Evolutionary conservation across 2,329 filamentous ascomycete genomes (phyloP), one percentile per base, ranked within the genome.

Genomic region (Aspergillus fructus): DNA sequence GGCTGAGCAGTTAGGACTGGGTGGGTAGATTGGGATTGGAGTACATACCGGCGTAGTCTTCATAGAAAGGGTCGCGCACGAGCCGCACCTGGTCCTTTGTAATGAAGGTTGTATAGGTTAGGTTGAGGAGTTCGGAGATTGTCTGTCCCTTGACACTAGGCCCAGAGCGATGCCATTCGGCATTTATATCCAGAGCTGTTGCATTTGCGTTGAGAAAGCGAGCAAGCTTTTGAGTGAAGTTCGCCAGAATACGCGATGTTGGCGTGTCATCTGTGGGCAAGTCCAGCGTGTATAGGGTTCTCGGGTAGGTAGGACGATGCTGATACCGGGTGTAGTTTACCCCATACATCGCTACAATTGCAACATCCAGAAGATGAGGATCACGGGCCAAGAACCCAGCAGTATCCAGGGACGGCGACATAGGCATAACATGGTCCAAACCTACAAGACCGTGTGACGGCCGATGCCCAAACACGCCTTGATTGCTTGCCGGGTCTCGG

Each of bases 401-500:
- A 0, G 79, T 82, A 50, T 83, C 80, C 15, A 80, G 69, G 0
- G 68, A 66, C 0, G 75, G 67, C 0, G 71, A 73, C 1, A 82
- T 62, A 0, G 80, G 77, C 76, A 84, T 81, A 0, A 78, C 78
- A 12, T 79, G 71, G 6, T 79, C 75, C 1, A 84, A 69, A 8
- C 72, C 64, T 0, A 83, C 75, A 0, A 82, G 67, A 3, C 75
- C 77, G 47, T 78, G 74, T 1, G 77, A 78, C 2, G 81, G 81
- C 4, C 81, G 68, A 52, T 82, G 82, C 2, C 81, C 79, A 54
- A 78, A 83, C 3, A 80, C 63, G 4, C 81, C 81, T 62, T 83
- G 78, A 0, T 78, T 76, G 50, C 78, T 71, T 0, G 77, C 70
- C 0, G 82, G 81, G 5, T 73, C 73, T 17, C 82, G 76, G 40